A percentile compares a stretch with the other conserved stretches of the same genome.
Evolutionary conservation across 345 rosid genomes (phyloP).

Genomic region (Melastoma malabathricum): DNA sequence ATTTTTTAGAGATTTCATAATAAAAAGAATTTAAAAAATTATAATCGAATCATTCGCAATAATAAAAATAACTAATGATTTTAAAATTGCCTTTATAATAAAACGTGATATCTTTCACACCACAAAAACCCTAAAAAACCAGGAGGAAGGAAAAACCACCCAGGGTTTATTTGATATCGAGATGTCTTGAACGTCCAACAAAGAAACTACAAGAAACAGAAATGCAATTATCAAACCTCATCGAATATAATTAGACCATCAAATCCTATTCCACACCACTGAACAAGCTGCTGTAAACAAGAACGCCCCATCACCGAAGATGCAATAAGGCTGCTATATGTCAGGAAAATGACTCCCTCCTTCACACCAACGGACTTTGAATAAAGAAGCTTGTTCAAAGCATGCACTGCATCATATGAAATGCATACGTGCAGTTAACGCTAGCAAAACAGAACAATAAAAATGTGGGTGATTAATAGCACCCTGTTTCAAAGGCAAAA

Average conservation of each 20-base stretch:
- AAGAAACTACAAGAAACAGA: background rate
- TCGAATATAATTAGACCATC: constrained; percentile 91
- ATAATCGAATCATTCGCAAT: too few relatives aligned
- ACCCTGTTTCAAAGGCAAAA: background rate
- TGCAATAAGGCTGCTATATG: constrained; percentile 96
- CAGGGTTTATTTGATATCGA: background rate
- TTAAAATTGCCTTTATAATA: too few relatives aligned
- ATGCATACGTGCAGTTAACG: too few relatives aligned
- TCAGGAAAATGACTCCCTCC: constrained; percentile 88
- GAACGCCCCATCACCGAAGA: constrained; percentile 98
- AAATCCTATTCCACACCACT: constrained; percentile 85
- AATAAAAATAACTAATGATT: too few relatives aligned
- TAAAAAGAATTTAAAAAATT: too few relatives aligned
- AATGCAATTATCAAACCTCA: constrained; percentile 38
- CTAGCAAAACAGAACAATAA: background rate
- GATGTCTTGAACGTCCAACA: background rate
- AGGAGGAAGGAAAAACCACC: too few relatives aligned
- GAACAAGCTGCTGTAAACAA: constrained; percentile 95
- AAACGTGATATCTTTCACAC: too few relatives aligned
- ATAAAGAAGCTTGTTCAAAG: constrained; percentile 92
- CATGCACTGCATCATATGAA: constrained; percentile 41
- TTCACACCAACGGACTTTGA: constrained; percentile 77
- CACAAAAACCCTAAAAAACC: too few relatives aligned
- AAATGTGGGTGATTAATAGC: background rate
- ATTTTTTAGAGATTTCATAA: too few relatives aligned